phyloP scores from a whole-genome alignment of 164 flowering plant species.

The Vitis vinifera region ASM3070453v1 NC_081819.1:19572001-19572500 shows the following conservation, averaged over 20 bases:
- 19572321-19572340: not conserved
- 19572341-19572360: slow-evolving; percentile 11
- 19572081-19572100: not conserved
- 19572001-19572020: not conserved
- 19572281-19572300: not conserved
- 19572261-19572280: not conserved
- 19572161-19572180: not conserved
- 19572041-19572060: slow-evolving; percentile 9
- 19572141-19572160: not conserved
- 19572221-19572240: not conserved
- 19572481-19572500: too few species aligned
- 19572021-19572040: not conserved
- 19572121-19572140: not conserved
- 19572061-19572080: slow-evolving; percentile 18
- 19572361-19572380: slow-evolving; percentile 21
- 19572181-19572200: too few species aligned
- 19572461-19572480: too few species aligned
- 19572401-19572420: not conserved
- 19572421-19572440: not conserved
- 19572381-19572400: slow-evolving; percentile 14
- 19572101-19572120: too few species aligned
- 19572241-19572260: not conserved
- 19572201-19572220: too few species aligned
- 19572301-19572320: slow-evolving; percentile 1
- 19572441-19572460: too few species aligned